phyloP scores from a whole-genome alignment of 805 yeast genomes.

The Phaffomyces thermotolerans region DNA sequence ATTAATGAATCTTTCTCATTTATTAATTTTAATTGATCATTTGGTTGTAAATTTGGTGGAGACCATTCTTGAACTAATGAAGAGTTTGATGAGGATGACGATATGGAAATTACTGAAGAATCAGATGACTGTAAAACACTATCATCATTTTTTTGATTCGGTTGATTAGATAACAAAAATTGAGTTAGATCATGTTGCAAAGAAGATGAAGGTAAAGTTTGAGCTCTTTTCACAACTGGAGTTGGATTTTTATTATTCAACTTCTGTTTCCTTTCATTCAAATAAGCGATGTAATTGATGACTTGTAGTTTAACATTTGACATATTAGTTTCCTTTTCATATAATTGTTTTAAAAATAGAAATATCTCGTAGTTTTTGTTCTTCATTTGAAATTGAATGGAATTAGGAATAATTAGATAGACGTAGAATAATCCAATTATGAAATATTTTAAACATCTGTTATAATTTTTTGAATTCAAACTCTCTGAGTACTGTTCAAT shows the following conservation, averaged over 20 bases:
- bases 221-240: constrained; percentile 23
- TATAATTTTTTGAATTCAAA: constrained; percentile 10
- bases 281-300: constrained; percentile 25
- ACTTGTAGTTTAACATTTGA: constrained; percentile 32
- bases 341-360: constrained; percentile 27
- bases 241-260: background rate
- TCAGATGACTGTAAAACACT: background rate
- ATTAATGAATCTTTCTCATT: background rate
- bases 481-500: constrained; percentile 26
- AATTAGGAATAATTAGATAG: constrained; percentile 31
- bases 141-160: too few species aligned
- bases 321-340: constrained; percentile 32
- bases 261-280: constrained; percentile 16
- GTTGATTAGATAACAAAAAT: constrained; percentile 2
- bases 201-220: constrained; percentile 23
- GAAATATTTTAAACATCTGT: constrained; percentile 27
- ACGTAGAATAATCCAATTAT: constrained; percentile 32
- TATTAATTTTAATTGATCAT: constrained; percentile 31
- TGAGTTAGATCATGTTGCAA: constrained; percentile 13
- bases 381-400: constrained; percentile 33
- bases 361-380: constrained; percentile 34
- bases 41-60: constrained; percentile 32
- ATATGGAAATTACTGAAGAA: constrained; percentile 2
- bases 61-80: constrained; percentile 26
- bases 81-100: constrained; percentile 11